phyloP scores from a whole-genome alignment of 176 grass and related monocot species.

The Avena insularis region DNA sequence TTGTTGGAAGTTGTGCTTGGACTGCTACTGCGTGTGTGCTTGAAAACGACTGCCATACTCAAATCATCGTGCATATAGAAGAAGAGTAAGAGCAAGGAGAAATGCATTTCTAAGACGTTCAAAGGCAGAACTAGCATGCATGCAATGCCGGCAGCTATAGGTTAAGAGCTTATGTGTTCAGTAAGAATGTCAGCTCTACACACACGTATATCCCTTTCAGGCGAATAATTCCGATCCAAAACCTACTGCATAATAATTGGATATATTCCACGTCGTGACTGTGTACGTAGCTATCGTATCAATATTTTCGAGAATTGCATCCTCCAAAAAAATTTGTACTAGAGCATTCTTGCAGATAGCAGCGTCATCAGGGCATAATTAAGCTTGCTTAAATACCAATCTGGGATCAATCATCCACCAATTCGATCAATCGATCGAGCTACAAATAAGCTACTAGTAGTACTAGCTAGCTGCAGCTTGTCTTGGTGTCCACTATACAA shows the following conservation, averaged over 20 bases:
- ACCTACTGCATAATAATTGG: neutral
- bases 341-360: neutral
- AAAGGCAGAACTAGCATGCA: neutral
- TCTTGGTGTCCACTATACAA: constrained; percentile 4
- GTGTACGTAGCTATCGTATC: neutral
- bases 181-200: neutral
- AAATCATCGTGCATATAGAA: neutral
- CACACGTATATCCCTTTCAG: neutral
- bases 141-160: neutral
- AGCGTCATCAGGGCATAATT: neutral
- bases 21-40: neutral
- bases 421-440: neutral
- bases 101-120: no score
- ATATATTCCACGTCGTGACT: neutral
- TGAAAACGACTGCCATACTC: neutral
- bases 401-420: neutral
- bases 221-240: neutral
- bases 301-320: neutral
- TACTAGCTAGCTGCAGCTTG: no score
- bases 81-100: neutral
- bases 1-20: neutral
- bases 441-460: neutral
- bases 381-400: neutral
- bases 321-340: neutral
- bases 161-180: neutral